phyloP scores from a whole-genome alignment of 129 eudicot genomes.

The Flaveria sonorensis region DNA sequence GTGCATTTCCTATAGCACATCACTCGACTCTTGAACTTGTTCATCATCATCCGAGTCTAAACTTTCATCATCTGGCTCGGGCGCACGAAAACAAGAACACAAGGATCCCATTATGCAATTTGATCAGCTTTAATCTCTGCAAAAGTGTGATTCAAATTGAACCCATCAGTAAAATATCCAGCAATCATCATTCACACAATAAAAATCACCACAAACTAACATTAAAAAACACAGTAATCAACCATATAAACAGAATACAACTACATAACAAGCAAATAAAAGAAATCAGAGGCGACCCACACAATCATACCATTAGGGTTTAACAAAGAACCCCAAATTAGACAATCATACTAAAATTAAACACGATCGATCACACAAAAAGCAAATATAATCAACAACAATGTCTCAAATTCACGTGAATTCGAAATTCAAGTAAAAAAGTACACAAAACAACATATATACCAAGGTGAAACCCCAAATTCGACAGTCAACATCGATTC shows the following conservation, averaged over 20 bases:
- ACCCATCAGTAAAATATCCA: neutral
- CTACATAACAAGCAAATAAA: neutral
- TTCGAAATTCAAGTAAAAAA: neutral
- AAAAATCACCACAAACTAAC: neutral
- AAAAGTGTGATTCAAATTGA: slow-evolving; percentile 1
- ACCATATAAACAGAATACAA: no score
- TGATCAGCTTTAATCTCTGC: slow-evolving; percentile 16
- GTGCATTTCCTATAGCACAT: slow-evolving; percentile 27
- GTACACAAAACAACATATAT: neutral
- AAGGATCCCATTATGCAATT: slow-evolving; percentile 35
- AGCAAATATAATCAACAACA: neutral
- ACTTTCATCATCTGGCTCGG: slow-evolving; percentile 37
- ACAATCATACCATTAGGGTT: slow-evolving; percentile 23
- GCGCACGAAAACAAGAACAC: slow-evolving; percentile 40
- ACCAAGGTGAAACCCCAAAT: slow-evolving; percentile 13
- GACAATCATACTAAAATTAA: neutral
- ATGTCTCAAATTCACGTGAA: neutral
- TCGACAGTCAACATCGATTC: slow-evolving; percentile 27
- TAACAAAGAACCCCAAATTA: neutral
- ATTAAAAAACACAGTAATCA: neutral
- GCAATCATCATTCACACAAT: neutral
- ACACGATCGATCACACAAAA: slow-evolving; percentile 24
- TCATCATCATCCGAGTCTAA: slow-evolving; percentile 40
- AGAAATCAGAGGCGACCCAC: no score
- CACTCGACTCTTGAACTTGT: slow-evolving; percentile 30